Evolutionary conservation across 805 yeast species (phyloP).

Genomic region (Pichia sporocuriosa): DNA sequence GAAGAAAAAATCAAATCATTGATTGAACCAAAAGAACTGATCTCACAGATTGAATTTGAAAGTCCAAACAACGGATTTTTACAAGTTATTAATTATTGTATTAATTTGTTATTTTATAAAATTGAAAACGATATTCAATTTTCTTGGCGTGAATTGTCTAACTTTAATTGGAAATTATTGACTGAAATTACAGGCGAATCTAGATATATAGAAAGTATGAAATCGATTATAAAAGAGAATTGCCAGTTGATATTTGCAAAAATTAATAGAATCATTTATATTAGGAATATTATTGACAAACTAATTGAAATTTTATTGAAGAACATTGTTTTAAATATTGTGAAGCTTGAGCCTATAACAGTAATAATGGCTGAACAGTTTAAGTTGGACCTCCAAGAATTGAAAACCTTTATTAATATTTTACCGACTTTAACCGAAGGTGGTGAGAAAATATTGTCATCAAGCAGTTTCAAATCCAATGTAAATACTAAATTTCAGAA

Average conservation of each 20-base stretch:
- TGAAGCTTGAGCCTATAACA: slow-evolving; percentile 59
- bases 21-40: slow-evolving; percentile 29
- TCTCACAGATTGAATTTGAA: slow-evolving; percentile 46
- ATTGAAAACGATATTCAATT: slow-evolving; percentile 55
- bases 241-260: slow-evolving; percentile 44
- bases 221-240: slow-evolving; percentile 38
- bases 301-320: slow-evolving; percentile 57
- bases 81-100: slow-evolving; percentile 50
- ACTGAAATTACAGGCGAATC: slow-evolving; percentile 68
- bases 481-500: slow-evolving; percentile 21
- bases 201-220: slow-evolving; percentile 56
- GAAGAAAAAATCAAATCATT: slow-evolving; percentile 49
- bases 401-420: slow-evolving; percentile 47
- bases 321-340: slow-evolving; percentile 51
- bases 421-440: slow-evolving; percentile 42
- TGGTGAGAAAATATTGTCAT: slow-evolving; percentile 24
- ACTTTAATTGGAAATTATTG: slow-evolving; percentile 64
- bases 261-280: slow-evolving; percentile 63
- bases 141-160: slow-evolving; percentile 78
- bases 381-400: slow-evolving; percentile 58
- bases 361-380: slow-evolving; percentile 76
- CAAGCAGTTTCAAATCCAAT: slow-evolving; percentile 22
- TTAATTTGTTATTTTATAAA: slow-evolving; percentile 49
- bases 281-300: slow-evolving; percentile 69
- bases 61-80: slow-evolving; percentile 49